phyloP scores from a whole-genome alignment of 352 stramenopile species.

The Phytophthora citrophthora region DNA sequence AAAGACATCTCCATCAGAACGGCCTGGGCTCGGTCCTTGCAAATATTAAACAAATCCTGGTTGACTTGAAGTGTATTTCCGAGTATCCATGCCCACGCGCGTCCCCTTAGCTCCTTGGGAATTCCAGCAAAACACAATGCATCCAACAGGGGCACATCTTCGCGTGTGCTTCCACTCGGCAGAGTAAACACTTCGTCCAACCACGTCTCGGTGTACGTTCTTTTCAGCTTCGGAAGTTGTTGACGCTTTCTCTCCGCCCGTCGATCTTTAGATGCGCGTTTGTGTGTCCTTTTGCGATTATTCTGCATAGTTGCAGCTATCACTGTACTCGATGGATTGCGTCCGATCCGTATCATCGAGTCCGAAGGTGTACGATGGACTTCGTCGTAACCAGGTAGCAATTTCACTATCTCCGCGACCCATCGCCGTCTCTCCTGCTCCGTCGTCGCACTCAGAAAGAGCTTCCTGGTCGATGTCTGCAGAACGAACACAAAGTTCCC shows the following conservation, averaged over 20 bases:
- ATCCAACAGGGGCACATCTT: slow-evolving; percentile 49
- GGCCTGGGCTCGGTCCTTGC: slow-evolving; percentile 71
- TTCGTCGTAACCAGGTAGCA: slow-evolving; percentile 39
- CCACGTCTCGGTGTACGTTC: slow-evolving; percentile 80
- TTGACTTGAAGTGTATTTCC: slow-evolving; percentile 88
- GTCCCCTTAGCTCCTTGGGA: slow-evolving; percentile 82
- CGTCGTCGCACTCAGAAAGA: slow-evolving; percentile 79
- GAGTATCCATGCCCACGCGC: slow-evolving; percentile 80
- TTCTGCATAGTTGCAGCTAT: slow-evolving; percentile 32
- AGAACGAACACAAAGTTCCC: slow-evolving; percentile 87
- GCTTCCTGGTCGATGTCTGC: slow-evolving; percentile 46
- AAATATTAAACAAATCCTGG: slow-evolving; percentile 86
- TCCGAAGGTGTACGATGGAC: slow-evolving; percentile 20
- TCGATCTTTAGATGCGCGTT: slow-evolving; percentile 65
- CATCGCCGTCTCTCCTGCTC: slow-evolving; percentile 76
- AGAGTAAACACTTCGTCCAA: slow-evolving; percentile 66
- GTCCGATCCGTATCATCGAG: slow-evolving; percentile 35
- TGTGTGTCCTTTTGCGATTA: slow-evolving; percentile 23
- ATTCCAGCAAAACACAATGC: slow-evolving; percentile 83
- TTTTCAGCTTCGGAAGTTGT: slow-evolving; percentile 71
- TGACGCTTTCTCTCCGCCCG: slow-evolving; percentile 67
- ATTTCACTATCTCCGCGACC: slow-evolving; percentile 58
- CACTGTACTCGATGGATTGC: slow-evolving; percentile 48
- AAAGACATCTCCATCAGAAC: slow-evolving; percentile 80
- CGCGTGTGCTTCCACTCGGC: slow-evolving; percentile 37